Conservation (phyloP, 306 rosid genomes). For the Vigna mungo region DNA sequence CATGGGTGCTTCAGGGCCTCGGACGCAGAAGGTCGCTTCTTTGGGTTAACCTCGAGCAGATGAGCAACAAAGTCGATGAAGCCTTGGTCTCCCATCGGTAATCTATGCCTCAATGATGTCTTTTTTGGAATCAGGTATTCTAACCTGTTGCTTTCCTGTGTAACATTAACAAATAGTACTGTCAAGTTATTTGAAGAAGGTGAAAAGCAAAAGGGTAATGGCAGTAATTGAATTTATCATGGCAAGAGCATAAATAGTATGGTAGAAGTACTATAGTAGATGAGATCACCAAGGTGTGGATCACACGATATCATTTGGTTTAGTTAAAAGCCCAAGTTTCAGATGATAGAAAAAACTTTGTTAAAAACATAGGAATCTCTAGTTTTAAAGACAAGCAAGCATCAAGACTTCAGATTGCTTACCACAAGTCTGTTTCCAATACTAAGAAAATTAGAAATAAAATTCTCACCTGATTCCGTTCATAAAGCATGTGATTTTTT, state of each 20-base stretch:
- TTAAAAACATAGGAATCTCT: background rate
- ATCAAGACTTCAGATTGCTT: slow-evolving; percentile 31
- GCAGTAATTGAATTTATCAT: slow-evolving; percentile 15
- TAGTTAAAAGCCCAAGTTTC: too few species aligned
- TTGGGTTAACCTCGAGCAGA: slow-evolving; percentile 91
- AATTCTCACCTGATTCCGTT: slow-evolving; percentile 86
- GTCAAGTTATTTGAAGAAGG: slow-evolving; percentile 24
- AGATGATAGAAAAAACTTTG: background rate
- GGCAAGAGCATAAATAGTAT: slow-evolving; percentile 29
- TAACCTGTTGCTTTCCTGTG: slow-evolving; percentile 89
- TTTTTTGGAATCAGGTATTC: slow-evolving; percentile 94
- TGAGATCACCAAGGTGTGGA: too few species aligned
- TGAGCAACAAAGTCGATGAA: slow-evolving; percentile 88
- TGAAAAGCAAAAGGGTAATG: slow-evolving; percentile 27
- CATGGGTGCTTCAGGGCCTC: slow-evolving; percentile 98
- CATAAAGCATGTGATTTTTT: slow-evolving; percentile 98
- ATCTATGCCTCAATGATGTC: slow-evolving; percentile 94
- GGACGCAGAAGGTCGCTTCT: slow-evolving; percentile 92
- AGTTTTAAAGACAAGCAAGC: slow-evolving; percentile 5
- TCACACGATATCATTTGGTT: too few species aligned
- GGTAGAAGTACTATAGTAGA: background rate
- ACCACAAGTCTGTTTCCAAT: background rate
- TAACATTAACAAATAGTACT: slow-evolving; percentile 17
- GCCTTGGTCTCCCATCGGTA: slow-evolving; percentile 99
- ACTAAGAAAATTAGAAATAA: slow-evolving; percentile 23